These are phyloP conservation scores for Peronospora farinosa DNA, from an alignment of 352 stramenopile species.

Conservation along the genomic window DNA sequence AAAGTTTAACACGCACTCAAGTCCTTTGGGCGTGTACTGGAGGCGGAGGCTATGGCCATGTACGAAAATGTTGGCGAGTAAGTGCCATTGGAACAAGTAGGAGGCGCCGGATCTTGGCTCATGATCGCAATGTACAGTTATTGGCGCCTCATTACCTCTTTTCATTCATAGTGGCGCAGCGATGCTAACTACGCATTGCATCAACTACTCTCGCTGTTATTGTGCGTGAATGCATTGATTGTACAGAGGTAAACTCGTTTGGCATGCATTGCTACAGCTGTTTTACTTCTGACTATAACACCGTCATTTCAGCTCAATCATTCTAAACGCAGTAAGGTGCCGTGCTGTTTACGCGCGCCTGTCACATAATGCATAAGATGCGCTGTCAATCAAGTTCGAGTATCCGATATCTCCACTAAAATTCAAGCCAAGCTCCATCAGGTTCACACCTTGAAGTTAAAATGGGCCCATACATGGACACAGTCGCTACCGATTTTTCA, in stretches of 20 bases:
- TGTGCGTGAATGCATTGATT: background rate
- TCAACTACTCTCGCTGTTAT: background rate
- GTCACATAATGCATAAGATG: no score
- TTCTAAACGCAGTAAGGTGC: background rate
- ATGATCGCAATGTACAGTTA: conserved; percentile 11
- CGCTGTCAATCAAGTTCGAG: no score
- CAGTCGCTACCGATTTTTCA: conserved; percentile 5
- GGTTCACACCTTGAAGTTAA: conserved; percentile 3
- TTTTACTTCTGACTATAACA: conserved; percentile 16
- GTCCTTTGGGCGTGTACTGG: conserved; percentile 18
- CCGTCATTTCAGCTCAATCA: conserved; percentile 7
- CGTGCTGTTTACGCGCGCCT: no score
- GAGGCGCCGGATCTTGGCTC: conserved; percentile 10
- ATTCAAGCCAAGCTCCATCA: no score
- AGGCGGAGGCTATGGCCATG: conserved; percentile 57
- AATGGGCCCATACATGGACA: conserved; percentile 31
- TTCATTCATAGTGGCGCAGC: conserved; percentile 8
- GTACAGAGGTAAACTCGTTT: no score
- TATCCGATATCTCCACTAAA: no score
- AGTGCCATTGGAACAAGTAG: background rate
- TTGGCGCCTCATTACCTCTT: conserved; percentile 1
- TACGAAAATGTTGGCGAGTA: conserved; percentile 65
- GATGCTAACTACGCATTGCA: conserved; percentile 8
- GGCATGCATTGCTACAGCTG: no score
- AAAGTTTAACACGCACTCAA: conserved; percentile 35